Percentiles rank a stretch among this genome's conserved stretches.
Evolutionary conservation across 345 rosid species (phyloP).

Genomic region (Ceriops decandra): DNA sequence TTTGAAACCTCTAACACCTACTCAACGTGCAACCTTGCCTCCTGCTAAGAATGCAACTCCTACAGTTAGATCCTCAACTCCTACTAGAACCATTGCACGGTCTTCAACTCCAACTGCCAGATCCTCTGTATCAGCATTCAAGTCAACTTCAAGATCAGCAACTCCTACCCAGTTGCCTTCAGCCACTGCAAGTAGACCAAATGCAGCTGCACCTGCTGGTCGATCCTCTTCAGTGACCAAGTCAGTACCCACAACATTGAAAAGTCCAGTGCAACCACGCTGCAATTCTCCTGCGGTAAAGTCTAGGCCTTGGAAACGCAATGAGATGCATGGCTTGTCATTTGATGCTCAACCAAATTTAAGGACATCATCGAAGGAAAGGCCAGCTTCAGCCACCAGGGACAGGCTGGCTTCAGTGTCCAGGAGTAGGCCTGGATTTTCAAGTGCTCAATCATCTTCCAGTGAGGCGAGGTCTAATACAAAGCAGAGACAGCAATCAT

Average conservation of each 20-base stretch:
- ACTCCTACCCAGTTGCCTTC: constrained; percentile 22
- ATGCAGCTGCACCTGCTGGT: constrained; percentile 28
- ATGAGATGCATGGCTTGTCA: constrained; percentile 30
- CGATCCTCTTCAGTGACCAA: constrained; percentile 51
- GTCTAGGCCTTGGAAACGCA: constrained; percentile 27
- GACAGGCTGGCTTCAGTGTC: background rate
- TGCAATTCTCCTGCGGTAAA: constrained; percentile 24
- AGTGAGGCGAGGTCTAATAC: constrained; percentile 32
- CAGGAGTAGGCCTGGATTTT: constrained; percentile 3
- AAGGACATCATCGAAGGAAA: constrained; percentile 25
- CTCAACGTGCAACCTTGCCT: constrained; percentile 21
- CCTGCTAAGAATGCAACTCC: constrained; percentile 43
- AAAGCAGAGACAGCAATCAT: constrained; percentile 26
- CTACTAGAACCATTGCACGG: constrained; percentile 39
- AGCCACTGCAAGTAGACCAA: constrained; percentile 12
- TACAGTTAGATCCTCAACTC: constrained; percentile 45
- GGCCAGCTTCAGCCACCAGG: constrained; percentile 7
- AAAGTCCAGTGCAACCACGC: constrained; percentile 22
- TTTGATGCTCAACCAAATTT: constrained; percentile 29
- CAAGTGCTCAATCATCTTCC: constrained; percentile 33
- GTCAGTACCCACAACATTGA: constrained; percentile 21
- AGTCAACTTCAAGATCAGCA: constrained; percentile 30
- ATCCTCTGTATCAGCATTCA: constrained; percentile 34
- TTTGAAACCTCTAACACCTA: constrained; percentile 23
- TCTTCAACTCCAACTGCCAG: constrained; percentile 49